Base-by-base conservation (phyloP, 345 rosid species). In the Pelargonium nanum region DNA sequence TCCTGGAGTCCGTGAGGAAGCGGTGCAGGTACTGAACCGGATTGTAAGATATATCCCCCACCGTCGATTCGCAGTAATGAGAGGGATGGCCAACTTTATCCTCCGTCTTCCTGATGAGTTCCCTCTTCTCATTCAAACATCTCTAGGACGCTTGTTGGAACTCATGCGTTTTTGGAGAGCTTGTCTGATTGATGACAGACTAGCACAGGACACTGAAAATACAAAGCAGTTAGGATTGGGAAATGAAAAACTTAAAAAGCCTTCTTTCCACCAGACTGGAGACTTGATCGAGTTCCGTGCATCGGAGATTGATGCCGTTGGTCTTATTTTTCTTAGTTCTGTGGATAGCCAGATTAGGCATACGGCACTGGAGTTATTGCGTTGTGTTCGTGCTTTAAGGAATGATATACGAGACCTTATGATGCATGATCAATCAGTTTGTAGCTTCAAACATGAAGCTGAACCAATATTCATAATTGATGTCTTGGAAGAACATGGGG, bases 121-220 rank as follows among this genome's bases (percentile, higher is more conserved):
- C 68, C 99, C 97, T 70, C 99, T 93, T 65, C 96, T 93, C 67
- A 89, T 89, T 77, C 96, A 89, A 80, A 89, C 95, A 25, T 89
- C 99, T 61, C 71, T 93, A 71, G 94, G 88, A 48, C 94, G 97
- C 64, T 70, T 93, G 68, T 74, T 93, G 72, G 99, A 93, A 66
- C 99, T 93, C 70, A 87, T 93, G 97, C 96, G 90, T 52, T 93
- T 84, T 76, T 93, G 99, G 99, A 85, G 89, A 87, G 87, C 88
- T 73, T 93, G 99, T 74, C 72, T 93, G 60, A 66, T 81, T 71
- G 96, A 89, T 64, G 87, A 84, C 73, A 81, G 71, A 66, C 70
- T 75, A 67, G 90, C 80, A 66, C 22, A 62, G 58, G 71, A 68
- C 72, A 57, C 69, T 24, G 81, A 76, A 74, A 83, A 83, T 53